A percentile compares a stretch with the other conserved stretches of the same genome.
Conservation (phyloP, 768 basidiomycete genomes). For the Pholiota conissans region DNA sequence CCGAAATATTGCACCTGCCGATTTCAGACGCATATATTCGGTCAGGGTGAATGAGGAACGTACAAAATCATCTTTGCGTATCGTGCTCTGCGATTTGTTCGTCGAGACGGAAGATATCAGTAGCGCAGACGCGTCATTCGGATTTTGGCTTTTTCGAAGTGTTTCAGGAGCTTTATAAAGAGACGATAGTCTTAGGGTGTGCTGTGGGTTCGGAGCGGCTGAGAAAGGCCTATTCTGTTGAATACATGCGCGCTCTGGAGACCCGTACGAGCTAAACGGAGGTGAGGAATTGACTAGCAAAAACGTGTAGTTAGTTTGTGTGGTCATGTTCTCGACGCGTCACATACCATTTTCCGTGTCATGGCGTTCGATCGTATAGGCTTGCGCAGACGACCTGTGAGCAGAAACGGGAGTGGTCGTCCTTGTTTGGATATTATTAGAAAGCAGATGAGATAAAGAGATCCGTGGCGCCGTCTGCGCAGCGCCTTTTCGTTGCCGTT, state of each 20-base stretch:
- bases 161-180: background rate
- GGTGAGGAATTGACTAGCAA: conserved; percentile 16
- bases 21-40: background rate
- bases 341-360: conserved; percentile 5
- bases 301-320: no score
- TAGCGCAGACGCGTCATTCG: background rate
- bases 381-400: background rate
- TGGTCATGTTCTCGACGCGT: no score
- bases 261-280: conserved; percentile 1
- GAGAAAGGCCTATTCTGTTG: conserved; percentile 11
- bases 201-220: background rate
- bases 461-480: conserved; percentile 1
- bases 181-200: background rate
- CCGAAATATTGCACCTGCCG: conserved; percentile 5
- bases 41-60: background rate
- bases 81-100: background rate
- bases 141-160: background rate
- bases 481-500: background rate
- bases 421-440: conserved; percentile 1
- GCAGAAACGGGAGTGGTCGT: background rate
- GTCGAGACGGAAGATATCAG: background rate
- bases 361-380: background rate
- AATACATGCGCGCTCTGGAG: conserved; percentile 25
- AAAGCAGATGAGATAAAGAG: conserved; percentile 10
- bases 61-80: background rate